These are phyloP conservation scores for Pouteria campechiana DNA, from an alignment of 179 eudicot genomes.

Conservation along the genomic window DNA sequence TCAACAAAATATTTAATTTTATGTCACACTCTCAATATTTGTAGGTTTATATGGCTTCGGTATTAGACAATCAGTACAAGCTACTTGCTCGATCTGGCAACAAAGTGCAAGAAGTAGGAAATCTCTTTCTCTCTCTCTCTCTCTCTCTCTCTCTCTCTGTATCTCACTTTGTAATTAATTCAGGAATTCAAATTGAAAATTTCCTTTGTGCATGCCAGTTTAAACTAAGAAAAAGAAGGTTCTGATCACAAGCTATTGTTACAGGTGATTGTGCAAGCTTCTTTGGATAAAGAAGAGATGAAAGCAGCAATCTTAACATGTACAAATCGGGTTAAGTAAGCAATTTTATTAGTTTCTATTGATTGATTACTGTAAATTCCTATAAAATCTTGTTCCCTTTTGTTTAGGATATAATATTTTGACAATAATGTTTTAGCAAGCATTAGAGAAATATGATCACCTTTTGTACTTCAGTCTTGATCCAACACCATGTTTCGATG, in stretches of 20 bases:
- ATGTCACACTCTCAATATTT: background rate
- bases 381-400: too few species aligned
- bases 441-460: too few species aligned
- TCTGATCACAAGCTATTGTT: slow-evolving; percentile 1
- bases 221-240: background rate
- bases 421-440: too few species aligned
- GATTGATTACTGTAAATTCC: too few species aligned
- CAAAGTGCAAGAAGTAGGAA: slow-evolving; percentile 77
- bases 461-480: too few species aligned
- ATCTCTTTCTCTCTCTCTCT: background rate
- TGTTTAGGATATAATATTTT: too few species aligned
- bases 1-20: background rate
- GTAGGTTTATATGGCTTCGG: slow-evolving; percentile 94
- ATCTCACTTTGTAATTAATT: background rate
- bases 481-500: too few species aligned
- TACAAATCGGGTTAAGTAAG: slow-evolving; percentile 46
- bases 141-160: background rate
- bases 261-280: slow-evolving; percentile 65
- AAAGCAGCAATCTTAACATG: slow-evolving; percentile 61
- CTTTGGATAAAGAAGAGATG: slow-evolving; percentile 68
- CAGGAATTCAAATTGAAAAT: background rate
- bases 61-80: slow-evolving; percentile 79
- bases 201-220: background rate
- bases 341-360: too few species aligned
- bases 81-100: slow-evolving; percentile 89